Conservation (phyloP, 164 flowering plant species). For the Tetracentron sinense region DNA sequence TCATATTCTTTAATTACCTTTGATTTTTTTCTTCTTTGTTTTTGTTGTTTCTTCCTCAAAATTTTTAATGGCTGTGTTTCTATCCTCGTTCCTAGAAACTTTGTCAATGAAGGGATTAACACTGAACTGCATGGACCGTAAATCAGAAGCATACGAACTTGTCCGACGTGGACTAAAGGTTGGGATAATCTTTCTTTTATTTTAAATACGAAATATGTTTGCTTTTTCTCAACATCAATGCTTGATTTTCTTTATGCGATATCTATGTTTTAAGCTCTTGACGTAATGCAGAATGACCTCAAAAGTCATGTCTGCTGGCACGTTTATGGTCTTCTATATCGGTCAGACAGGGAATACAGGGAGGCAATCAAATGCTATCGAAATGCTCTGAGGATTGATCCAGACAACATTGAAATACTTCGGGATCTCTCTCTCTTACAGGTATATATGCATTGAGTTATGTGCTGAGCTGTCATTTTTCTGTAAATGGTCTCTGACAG, state of each 20-base stretch:
- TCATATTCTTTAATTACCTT: no score
- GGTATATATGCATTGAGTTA: conserved; percentile 35
- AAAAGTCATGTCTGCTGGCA: conserved; percentile 99
- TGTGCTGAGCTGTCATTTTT: conserved; percentile 2
- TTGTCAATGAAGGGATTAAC: conserved; percentile 98
- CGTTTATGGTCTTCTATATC: conserved; percentile 95
- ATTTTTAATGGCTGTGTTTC: background rate
- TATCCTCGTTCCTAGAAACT: conserved; percentile 51
- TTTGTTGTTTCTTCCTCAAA: background rate
- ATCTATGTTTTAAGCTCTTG: conserved; percentile 13
- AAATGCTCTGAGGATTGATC: conserved; percentile 93
- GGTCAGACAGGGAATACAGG: conserved; percentile 97
- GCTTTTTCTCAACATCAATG: conserved; percentile 1
- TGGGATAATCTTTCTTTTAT: conserved; percentile 1
- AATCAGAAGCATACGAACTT: conserved; percentile 97
- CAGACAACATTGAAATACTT: conserved; percentile 93
- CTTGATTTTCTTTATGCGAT: background rate
- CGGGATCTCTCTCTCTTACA: conserved; percentile 94
- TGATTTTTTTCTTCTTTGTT: no score
- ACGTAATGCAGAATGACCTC: conserved; percentile 81
- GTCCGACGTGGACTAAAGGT: conserved; percentile 96
- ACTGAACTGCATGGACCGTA: conserved; percentile 98
- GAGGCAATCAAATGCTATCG: conserved; percentile 98
- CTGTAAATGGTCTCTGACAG: background rate
- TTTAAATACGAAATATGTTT: background rate